Conservation (phyloP, 2,329 filamentous ascomycete genomes). For the Trichothecium roseum region DNA sequence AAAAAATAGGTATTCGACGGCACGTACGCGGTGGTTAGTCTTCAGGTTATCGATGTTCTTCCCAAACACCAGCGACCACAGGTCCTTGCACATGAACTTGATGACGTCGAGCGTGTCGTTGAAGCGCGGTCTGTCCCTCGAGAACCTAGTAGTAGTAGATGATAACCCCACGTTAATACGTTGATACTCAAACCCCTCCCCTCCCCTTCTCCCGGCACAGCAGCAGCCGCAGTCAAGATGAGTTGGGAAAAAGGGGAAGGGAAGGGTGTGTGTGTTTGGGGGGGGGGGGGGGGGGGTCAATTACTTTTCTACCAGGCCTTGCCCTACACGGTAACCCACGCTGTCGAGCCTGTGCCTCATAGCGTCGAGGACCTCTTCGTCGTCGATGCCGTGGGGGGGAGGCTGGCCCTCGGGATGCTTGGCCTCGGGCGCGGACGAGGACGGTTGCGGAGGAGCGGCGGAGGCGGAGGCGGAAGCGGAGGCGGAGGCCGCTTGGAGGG, state of each 20-base stretch:
- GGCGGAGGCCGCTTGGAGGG: constrained; percentile 10
- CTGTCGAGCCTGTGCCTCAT: constrained; percentile 77
- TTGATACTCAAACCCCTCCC: constrained; percentile 2
- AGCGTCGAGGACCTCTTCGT: constrained; percentile 75
- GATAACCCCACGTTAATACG: constrained; percentile 7
- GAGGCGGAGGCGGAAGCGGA: constrained; percentile 9
- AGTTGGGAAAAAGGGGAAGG: background rate
- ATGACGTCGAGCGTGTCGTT: constrained; percentile 90
- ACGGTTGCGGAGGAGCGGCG: constrained; percentile 7
- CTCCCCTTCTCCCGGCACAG: too few species aligned
- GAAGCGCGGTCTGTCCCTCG: constrained; percentile 74
- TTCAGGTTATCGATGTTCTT: constrained; percentile 99
- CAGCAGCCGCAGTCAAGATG: background rate
- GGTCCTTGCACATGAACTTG: constrained; percentile 97
- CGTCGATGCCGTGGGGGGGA: constrained; percentile 32
- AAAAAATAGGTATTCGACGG: background rate
- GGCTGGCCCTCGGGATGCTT: constrained; percentile 9
- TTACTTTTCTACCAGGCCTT: constrained; percentile 84
- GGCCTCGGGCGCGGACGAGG: constrained; percentile 11
- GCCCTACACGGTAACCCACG: constrained; percentile 82
- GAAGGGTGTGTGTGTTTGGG: too few species aligned
- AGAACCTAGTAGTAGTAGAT: constrained; percentile 64
- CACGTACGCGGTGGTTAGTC: constrained; percentile 77
- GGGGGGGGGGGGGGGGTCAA: too few species aligned
- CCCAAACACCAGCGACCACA: constrained; percentile 88